Evolutionary conservation across 768 basidiomycete species (phyloP), one percentile per base, ranked within the genome.

Genomic region (Boletus coccyginus): DNA sequence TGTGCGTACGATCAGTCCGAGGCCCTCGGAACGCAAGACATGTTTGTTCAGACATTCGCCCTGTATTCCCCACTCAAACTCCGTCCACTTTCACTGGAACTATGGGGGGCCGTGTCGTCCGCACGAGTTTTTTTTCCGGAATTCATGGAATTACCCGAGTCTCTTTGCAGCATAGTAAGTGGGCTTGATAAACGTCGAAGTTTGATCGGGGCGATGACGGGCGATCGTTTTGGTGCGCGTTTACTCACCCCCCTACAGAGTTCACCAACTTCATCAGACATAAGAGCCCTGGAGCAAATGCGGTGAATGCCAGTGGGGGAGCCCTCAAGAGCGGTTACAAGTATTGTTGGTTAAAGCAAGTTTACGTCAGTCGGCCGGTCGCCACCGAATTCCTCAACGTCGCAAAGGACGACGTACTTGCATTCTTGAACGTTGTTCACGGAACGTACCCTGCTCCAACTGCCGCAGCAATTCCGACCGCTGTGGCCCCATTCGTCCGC

Each of bases 1-100:
- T 16, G 11, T 13, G 36, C 5, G 7, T n/a, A 38, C 11, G 24
- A 9, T 21, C 39, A 51, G 47, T 35, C 29, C 1, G 2, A 7
- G 35, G 21, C 75, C 1, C 56, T 77, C 4, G 75, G 9, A 32
- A 83, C 90, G 64, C 75, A 92, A 89, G 87, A 82, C 72, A 95
- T 84, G 24, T 84, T 74, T 45, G 87, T 90, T 61, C 86, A 87
- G 52, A 98, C 92, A 67, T 98, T 97, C 53, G 98, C 96, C 64
- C 95, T 84, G 76, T 99, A 73, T 99, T 81, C 98, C 96, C 96
- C 96, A 99, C 72, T 99, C 96, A 66, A 99, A 99, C 73, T 98
- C 97, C 29, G 95, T 99, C 96, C 96, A 97, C 94, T 96, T 96
- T 71, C 85, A 92, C 35, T 96, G 85, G 85, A 96, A 96, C 90